These are phyloP conservation scores for Peribolospora kevripleyi DNA, from an alignment of 768 basidiomycete species.

Conservation along the genomic window DNA sequence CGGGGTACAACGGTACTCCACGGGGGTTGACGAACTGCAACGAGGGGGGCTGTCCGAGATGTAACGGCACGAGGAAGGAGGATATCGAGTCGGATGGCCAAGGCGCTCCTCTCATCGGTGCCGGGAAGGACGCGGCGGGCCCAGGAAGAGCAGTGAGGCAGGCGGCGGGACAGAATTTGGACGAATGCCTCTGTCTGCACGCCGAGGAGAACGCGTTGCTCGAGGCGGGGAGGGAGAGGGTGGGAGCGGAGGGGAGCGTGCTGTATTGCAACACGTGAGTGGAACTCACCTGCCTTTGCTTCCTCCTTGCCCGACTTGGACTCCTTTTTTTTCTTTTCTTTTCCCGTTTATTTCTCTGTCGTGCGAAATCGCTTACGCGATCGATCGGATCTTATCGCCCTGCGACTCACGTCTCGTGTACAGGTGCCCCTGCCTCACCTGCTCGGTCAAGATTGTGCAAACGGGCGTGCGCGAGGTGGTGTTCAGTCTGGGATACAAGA, in stretches of 20 bases:
- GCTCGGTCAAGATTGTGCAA: slow-evolving; percentile 93
- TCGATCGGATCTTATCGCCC: neutral
- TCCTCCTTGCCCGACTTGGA: neutral
- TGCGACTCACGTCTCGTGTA: neutral
- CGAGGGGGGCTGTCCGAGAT: slow-evolving; percentile 67
- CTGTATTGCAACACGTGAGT: slow-evolving; percentile 94
- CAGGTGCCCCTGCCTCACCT: slow-evolving; percentile 94
- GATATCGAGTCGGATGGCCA: slow-evolving; percentile 12
- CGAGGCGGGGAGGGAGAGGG: slow-evolving; percentile 74
- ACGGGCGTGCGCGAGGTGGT: slow-evolving; percentile 76
- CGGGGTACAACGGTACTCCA: slow-evolving; percentile 70
- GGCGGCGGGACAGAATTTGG: slow-evolving; percentile 19
- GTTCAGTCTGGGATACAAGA: slow-evolving; percentile 83
- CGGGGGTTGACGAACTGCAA: slow-evolving; percentile 71
- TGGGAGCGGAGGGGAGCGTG: slow-evolving; percentile 45
- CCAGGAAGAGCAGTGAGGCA: neutral
- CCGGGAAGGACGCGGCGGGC: neutral
- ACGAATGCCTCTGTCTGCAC: slow-evolving; percentile 81
- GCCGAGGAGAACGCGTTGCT: slow-evolving; percentile 94
- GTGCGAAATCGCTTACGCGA: neutral
- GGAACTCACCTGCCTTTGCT: neutral
- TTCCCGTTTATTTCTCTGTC: neutral
- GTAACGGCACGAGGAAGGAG: slow-evolving; percentile 28
- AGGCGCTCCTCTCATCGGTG: neutral
- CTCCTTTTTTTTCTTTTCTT: neutral